Evolutionary conservation across 208 protist genomes (phyloP).

Genomic region (Trypanosoma lewisi): DNA sequence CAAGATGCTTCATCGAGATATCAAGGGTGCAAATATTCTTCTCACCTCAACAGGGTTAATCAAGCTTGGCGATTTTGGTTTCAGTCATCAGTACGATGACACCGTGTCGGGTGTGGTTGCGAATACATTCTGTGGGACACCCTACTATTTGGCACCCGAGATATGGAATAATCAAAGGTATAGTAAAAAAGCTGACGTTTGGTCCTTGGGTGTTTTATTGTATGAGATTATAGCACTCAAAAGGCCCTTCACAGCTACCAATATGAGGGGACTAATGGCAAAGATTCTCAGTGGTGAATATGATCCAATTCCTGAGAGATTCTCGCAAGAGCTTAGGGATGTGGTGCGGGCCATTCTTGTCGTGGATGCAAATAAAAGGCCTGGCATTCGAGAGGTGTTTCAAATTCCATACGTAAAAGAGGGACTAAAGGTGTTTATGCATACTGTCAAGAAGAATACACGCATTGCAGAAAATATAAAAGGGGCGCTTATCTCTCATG

Average conservation of each 20-base stretch:
- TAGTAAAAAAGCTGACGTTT: slow-evolving; percentile 87
- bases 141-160: slow-evolving; percentile 88
- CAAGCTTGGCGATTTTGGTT: slow-evolving; percentile 92
- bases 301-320: slow-evolving; percentile 59
- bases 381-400: slow-evolving; percentile 70
- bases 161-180: slow-evolving; percentile 88
- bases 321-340: slow-evolving; percentile 55
- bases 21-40: slow-evolving; percentile 89
- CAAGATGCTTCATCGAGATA: slow-evolving; percentile 91
- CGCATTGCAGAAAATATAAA: slow-evolving; percentile 65
- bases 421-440: slow-evolving; percentile 79
- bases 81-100: slow-evolving; percentile 87
- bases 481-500: slow-evolving; percentile 52
- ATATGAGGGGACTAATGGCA: slow-evolving; percentile 82
- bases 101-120: slow-evolving; percentile 86
- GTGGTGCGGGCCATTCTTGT: slow-evolving; percentile 71
- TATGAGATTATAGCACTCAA: slow-evolving; percentile 84
- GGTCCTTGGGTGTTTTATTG: slow-evolving; percentile 73
- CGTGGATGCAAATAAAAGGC: slow-evolving; percentile 64
- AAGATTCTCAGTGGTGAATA: slow-evolving; percentile 72
- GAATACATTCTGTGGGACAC: slow-evolving; percentile 75
- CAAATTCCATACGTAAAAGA: slow-evolving; percentile 72
- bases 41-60: slow-evolving; percentile 84
- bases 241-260: slow-evolving; percentile 72
- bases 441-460: slow-evolving; percentile 77